Evolutionary conservation across 2,329 filamentous ascomycete genomes (phyloP), one percentile per base, ranked within the genome.

Genomic region (Talaromyces pinophilus): DNA sequence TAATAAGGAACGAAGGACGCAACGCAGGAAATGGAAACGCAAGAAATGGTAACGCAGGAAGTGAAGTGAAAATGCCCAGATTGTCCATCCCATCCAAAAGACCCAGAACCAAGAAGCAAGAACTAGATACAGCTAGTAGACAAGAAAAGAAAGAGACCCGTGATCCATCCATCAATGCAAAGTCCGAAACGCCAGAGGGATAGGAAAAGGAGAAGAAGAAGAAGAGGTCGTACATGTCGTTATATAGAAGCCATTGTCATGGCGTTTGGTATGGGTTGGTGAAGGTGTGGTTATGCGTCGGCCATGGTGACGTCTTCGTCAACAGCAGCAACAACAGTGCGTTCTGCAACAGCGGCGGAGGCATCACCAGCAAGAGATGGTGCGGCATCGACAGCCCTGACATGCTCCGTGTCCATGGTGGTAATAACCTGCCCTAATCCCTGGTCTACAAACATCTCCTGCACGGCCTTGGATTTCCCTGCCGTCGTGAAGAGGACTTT

Each of bases 401-500:
- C 30, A 25, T 63, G 59, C 42, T 55, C 44, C 17, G 64, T 25
- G 11, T 63, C 60, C 4, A 40, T 22, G 22, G 60, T 61, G 4
- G 65, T 63, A 15, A 67, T 61, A 11, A 63, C 46, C 54, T 60
- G 65, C 0, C 65, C 65, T 3, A 54, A 60, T 1, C 33, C 62
- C 15, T 67, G 62, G 8, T 60, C 57, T n/a, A 64, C 30, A 11
- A 65, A 64, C 17, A 40, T 44, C 5, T 42, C 57, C 40, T 67
- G 62, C 8, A 67, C 52, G 30, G 63, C 63, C 13, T 19, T 46
- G 35, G 38, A 42, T 17, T 55, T 72, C 40, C 75, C 75, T 2
- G 71, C 69, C 13, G 76, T 75, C 3, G 77, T 78, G 62, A 79
- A 77, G 2, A 79, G 71, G 2, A 77, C 71, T 62, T 79, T 79